Evolutionary conservation across 1,284 basidiomycete genomes (phyloP).

Genomic region (Schizophyllum amplum): DNA sequence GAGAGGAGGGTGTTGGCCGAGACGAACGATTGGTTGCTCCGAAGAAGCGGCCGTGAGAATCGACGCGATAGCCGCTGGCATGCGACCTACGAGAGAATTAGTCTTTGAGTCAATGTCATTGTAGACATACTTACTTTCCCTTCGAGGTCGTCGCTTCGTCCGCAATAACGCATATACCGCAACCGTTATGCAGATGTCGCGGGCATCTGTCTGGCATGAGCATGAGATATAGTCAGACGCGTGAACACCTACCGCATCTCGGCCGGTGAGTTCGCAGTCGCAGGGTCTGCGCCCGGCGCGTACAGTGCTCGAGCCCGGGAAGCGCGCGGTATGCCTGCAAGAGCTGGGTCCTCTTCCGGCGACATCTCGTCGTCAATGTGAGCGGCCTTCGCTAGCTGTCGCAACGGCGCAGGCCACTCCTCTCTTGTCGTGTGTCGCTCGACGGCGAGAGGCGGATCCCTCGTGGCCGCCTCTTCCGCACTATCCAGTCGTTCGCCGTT

Average conservation of each 20-base stretch:
- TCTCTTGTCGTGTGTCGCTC: not conserved
- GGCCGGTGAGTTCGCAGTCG: conserved; percentile 53
- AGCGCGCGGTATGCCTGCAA: conserved; percentile 22
- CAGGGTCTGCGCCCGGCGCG: conserved; percentile 51
- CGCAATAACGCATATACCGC: conserved; percentile 46
- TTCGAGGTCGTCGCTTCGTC: not conserved
- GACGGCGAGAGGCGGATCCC: not conserved
- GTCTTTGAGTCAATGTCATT: no score
- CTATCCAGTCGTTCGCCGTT: not conserved
- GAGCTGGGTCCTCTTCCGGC: not conserved
- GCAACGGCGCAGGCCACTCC: not conserved
- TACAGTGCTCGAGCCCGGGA: conserved; percentile 43
- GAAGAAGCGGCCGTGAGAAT: not conserved
- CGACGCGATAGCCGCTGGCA: not conserved
- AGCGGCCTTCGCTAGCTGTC: not conserved
- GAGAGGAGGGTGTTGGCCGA: not conserved
- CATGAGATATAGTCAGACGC: not conserved
- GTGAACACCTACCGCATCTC: conserved; percentile 26
- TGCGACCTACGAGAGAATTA: not conserved
- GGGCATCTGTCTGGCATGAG: conserved; percentile 46
- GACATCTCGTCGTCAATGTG: not conserved
- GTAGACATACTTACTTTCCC: not conserved
- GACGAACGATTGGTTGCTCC: not conserved
- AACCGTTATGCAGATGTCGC: conserved; percentile 60
- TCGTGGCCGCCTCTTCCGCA: not conserved